Base-by-base conservation (phyloP, 1,139 yeast genomes). In the Geotrichum klebahnii region DNA sequence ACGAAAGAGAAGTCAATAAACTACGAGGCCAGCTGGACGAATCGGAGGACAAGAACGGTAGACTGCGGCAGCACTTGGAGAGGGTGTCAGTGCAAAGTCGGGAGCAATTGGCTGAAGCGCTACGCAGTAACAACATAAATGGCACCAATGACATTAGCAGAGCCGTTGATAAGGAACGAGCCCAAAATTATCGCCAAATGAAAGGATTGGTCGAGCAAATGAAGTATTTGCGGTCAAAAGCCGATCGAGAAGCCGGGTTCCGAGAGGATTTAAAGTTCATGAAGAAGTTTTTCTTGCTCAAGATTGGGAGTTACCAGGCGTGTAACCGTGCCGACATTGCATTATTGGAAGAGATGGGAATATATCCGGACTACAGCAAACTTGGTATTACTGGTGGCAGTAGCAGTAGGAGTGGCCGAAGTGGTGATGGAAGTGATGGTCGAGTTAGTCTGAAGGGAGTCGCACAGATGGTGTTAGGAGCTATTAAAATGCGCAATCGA, bases 391-490 rank as follows among this genome's bases (percentile, higher is more conserved):
- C 22, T 14, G 10, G 20, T 5, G 33, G 20, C 28, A 26, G 39
- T 19, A n/a, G 33, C 16, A 20, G 33, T 14, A 20, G 20, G 23
- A 26, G 39, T 19, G 17, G 33, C 16, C 12, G 33, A 12, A 20
- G 23, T 6, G 16, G 46, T 44, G 50, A 29, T 46, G 50, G 10
- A 49, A 46, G 32, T 54, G 58, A 28, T n/a, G n/a, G n/a, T 59
- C 61, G 65, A 44, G 67, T 70, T 1, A 63, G 68, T 14, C 70
- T 78, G 51, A 68, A 61, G 44, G 64, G 66, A 2, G 65, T 76
- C 38, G 80, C 83, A 4, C 69, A 72, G 52, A 71, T 76, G 55
- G 86, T 82, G 4, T 65, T 82, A 54, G 84, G 86, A 1, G 68
- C 73, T 33, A 76, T 82, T 5, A 67, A 81, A 50, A 69, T 83